Evolutionary conservation across 805 yeast species (phyloP).

Genomic region (Pichia gijzeniarum): DNA sequence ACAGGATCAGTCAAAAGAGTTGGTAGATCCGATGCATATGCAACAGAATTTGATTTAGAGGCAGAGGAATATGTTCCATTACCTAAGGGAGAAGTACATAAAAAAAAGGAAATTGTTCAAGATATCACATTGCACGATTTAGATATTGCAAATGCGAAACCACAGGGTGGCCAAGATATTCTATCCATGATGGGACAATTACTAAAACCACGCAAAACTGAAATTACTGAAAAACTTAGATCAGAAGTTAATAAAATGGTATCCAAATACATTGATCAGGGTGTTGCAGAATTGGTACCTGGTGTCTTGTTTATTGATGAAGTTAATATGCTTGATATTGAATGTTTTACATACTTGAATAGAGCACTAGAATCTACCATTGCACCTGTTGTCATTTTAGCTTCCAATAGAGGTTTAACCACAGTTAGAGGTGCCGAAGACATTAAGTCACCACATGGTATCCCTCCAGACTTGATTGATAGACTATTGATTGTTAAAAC

Average conservation of each 20-base stretch:
- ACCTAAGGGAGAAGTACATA: constrained; percentile 98
- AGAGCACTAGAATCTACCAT: constrained; percentile 95
- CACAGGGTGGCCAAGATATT: constrained; percentile 94
- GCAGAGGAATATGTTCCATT: constrained; percentile 96
- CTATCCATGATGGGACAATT: constrained; percentile 98
- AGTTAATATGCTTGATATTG: constrained; percentile 96
- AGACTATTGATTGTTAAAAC: constrained; percentile 92
- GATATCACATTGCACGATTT: constrained; percentile 97
- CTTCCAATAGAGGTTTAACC: constrained; percentile 95
- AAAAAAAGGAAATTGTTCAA: constrained; percentile 91
- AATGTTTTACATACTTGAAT: constrained; percentile 91
- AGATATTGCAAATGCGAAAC: constrained; percentile 94
- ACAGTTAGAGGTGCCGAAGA: constrained; percentile 89
- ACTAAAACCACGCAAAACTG: constrained; percentile 94
- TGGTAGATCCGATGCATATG: constrained; percentile 93
- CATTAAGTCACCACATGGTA: constrained; percentile 88
- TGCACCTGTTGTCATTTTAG: constrained; percentile 96
- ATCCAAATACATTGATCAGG: constrained; percentile 98
- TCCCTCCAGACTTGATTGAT: constrained; percentile 91
- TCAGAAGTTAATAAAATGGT: constrained; percentile 95
- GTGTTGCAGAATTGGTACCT: constrained; percentile 95
- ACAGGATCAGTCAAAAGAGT: constrained; percentile 89
- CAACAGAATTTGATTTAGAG: constrained; percentile 97
- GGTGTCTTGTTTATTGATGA: constrained; percentile 98
- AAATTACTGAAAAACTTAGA: constrained; percentile 90